phyloP scores from a whole-genome alignment of 495 filamentous ascomycete species.

The Trichoderma virens region DNA sequence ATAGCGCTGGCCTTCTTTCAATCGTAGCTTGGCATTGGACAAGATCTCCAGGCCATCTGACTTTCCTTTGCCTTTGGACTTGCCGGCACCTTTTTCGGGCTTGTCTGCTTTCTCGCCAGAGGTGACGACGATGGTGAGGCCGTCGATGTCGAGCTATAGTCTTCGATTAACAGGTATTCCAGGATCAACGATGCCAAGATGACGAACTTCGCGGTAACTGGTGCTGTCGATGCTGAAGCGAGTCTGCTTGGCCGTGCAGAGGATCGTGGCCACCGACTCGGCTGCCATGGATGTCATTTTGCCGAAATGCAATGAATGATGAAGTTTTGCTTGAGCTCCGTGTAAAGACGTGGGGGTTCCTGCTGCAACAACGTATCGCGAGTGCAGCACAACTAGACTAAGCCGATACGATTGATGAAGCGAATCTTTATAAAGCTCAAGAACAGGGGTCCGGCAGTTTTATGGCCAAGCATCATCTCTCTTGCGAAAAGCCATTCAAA shows the following conservation, averaged over 20 bases:
- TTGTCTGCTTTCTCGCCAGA: slow-evolving; percentile 25
- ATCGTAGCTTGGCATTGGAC: slow-evolving; percentile 54
- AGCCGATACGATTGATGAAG: no score
- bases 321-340: no score
- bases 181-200: neutral
- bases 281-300: slow-evolving; percentile 41
- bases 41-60: slow-evolving; percentile 58
- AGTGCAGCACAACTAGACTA: no score
- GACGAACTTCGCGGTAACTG: slow-evolving; percentile 43
- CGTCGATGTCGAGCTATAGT: slow-evolving; percentile 57
- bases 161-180: neutral
- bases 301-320: neutral
- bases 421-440: no score
- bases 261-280: slow-evolving; percentile 40
- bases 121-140: slow-evolving; percentile 53
- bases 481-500: no score
- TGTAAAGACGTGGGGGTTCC: no score
- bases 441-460: no score
- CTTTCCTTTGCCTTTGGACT: slow-evolving; percentile 47
- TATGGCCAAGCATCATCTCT: no score
- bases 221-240: slow-evolving; percentile 48
- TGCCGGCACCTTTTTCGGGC: slow-evolving; percentile 22
- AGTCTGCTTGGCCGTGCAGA: slow-evolving; percentile 50
- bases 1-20: slow-evolving; percentile 65
- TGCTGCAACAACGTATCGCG: no score